Evolutionary conservation across 805 yeast species (phyloP), one percentile per base, ranked within the genome.

Genomic region (Yarrowia osloensis): DNA sequence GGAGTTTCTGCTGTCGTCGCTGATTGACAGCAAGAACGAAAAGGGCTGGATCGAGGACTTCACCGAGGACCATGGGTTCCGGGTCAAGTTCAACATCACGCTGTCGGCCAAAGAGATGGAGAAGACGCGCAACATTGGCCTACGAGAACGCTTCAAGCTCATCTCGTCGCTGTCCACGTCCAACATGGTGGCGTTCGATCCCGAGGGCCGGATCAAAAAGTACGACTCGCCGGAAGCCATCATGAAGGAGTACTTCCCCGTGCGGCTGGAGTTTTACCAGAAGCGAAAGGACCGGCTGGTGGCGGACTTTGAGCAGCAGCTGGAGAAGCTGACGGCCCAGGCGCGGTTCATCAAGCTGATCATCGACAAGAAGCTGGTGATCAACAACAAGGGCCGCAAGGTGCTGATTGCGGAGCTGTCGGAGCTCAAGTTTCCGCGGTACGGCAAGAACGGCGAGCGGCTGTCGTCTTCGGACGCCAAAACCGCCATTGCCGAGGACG

Each of bases 141-240:
- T 91, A 66, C 84, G 90, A 72, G 96, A 91, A 74, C 82, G 92
- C 74, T 95, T 95, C 80, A 92, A 90, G 74, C 82, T 95, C 66
- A 79, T 86, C 7, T 81, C 91, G 0, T 80, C 88, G 7, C 80
- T 95, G 46, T 87, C 84, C 75, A 80, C 91, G 69, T 83, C 88
- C 54, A 95, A 95, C 76, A 93, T 95, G 97, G 97, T 95, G 67
- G 96, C 97, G 0, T 95, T 95, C 78, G 98, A 95, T 78, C 85
- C 96, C 3, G 83, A 84, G 57, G 97, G 97, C 42, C 85, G 93
- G 71, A 90, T 95, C 73, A 89, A 89, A 75, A 91, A 86, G 76
- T 95, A 92, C 77, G 89, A 87, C 13, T 81, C 81, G 61, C 89
- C 88, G 1, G 85, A 85, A 70, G 94, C 91, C 54, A 94, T 95